Conservation (phyloP, 768 basidiomycete species). For the Cytidiella melzeri region DNA sequence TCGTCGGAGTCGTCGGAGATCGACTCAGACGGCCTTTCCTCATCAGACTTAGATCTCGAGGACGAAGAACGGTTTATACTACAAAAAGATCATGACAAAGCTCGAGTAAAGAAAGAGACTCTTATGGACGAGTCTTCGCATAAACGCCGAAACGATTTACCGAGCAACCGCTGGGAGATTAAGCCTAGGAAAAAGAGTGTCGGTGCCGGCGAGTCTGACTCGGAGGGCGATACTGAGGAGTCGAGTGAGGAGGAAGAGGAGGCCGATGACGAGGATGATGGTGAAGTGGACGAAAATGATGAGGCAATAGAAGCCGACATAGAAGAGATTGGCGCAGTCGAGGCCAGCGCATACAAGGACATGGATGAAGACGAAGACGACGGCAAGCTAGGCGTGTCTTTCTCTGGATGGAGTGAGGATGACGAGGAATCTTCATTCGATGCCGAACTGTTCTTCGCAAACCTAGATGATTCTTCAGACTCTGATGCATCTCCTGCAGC, state of each 20-base stretch:
- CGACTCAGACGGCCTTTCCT: constrained; percentile 17
- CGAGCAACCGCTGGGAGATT: constrained; percentile 59
- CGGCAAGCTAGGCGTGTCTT: constrained; percentile 30
- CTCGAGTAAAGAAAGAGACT: constrained; percentile 18
- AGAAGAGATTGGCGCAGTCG: constrained; percentile 25
- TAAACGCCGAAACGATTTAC: constrained; percentile 25
- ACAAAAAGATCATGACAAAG: background rate
- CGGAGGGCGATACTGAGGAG: constrained; percentile 50
- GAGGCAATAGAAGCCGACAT: constrained; percentile 24
- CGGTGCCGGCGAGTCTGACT: constrained; percentile 62
- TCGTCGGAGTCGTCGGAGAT: constrained; percentile 21
- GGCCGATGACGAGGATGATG: constrained; percentile 47
- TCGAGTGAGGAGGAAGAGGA: constrained; percentile 40
- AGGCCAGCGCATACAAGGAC: constrained; percentile 14
- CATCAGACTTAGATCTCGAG: constrained; percentile 10
- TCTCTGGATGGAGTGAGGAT: constrained; percentile 75
- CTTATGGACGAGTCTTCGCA: constrained; percentile 43
- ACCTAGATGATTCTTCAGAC: constrained; percentile 56
- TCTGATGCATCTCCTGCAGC: constrained; percentile 43
- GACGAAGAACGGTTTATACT: constrained; percentile 7
- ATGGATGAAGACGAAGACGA: constrained; percentile 25
- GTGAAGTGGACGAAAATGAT: constrained; percentile 39
- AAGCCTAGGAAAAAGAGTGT: constrained; percentile 65
- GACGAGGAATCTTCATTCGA: constrained; percentile 73
- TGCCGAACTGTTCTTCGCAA: constrained; percentile 79